A percentile compares a stretch with the other conserved stretches of the same genome.
phyloP scores from a whole-genome alignment of 495 filamentous ascomycete species.

The Talaromyces adpressus region DNA sequence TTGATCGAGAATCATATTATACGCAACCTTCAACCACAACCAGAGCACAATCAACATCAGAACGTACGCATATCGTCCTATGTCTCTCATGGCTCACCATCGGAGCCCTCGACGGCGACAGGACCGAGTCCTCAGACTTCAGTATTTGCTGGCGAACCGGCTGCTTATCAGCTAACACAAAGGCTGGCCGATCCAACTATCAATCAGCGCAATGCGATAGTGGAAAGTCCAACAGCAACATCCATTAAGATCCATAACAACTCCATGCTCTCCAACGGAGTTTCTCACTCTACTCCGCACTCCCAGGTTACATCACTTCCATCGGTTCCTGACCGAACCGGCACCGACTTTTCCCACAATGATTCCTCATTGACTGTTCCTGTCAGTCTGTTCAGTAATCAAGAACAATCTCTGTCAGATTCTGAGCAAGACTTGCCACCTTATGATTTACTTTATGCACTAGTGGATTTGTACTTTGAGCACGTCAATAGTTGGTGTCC shows the following conservation, averaged over 20 bases:
- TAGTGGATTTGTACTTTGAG: constrained; percentile 84
- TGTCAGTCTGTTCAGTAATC: constrained; percentile 33
- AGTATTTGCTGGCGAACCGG: constrained; percentile 32
- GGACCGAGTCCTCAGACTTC: constrained; percentile 29
- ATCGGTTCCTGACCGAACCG: constrained; percentile 12
- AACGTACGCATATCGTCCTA: constrained; percentile 11
- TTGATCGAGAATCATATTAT: constrained; percentile 45
- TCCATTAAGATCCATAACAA: constrained; percentile 24
- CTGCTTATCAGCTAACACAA: constrained; percentile 13
- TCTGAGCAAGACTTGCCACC: constrained; percentile 75
- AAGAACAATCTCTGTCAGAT: constrained; percentile 37
- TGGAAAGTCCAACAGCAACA: constrained; percentile 30
- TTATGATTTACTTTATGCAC: constrained; percentile 72
- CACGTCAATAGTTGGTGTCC: constrained; percentile 90
- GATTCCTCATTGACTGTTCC: constrained; percentile 39
- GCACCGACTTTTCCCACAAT: constrained; percentile 34
- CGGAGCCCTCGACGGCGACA: constrained; percentile 32
- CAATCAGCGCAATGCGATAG: constrained; percentile 25
- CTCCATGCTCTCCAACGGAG: constrained; percentile 17
- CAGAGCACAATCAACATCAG: not conserved
- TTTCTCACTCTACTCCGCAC: constrained; percentile 17
- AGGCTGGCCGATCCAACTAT: not conserved
- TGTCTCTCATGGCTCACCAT: constrained; percentile 36
- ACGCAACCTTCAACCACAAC: constrained; percentile 16
- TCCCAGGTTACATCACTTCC: constrained; percentile 13